Conservation (phyloP, 257 asterid genomes). For the Gentiana macrophylla region DNA sequence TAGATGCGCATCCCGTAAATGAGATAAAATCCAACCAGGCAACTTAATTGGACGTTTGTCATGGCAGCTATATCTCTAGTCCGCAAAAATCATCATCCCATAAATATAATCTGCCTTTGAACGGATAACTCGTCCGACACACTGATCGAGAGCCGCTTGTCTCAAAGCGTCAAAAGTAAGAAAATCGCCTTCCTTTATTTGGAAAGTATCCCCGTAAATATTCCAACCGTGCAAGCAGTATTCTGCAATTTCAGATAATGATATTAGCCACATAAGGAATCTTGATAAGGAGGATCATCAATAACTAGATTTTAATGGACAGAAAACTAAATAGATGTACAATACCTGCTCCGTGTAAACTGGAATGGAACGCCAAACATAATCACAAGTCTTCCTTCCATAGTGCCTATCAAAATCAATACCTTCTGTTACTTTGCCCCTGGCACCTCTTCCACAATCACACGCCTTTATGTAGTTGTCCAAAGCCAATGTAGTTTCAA, state of each 20-base stretch:
- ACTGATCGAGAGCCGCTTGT: slow-evolving; percentile 99
- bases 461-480: slow-evolving; percentile 97
- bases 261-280: slow-evolving; percentile 1
- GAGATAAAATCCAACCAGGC: slow-evolving; percentile 96
- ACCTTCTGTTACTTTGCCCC: slow-evolving; percentile 99
- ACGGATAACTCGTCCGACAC: slow-evolving; percentile 97
- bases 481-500: slow-evolving; percentile 93
- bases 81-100: slow-evolving; percentile 99
- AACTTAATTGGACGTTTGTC: slow-evolving; percentile 93
- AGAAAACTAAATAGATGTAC: neutral
- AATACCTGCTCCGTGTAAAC: slow-evolving; percentile 82
- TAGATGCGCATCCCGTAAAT: slow-evolving; percentile 90
- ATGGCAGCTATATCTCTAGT: slow-evolving; percentile 88
- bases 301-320: too few relatives aligned
- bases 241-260: slow-evolving; percentile 41
- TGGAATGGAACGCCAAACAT: slow-evolving; percentile 98
- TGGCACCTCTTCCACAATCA: slow-evolving; percentile 99
- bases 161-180: slow-evolving; percentile 96
- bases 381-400: slow-evolving; percentile 76
- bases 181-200: slow-evolving; percentile 94
- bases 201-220: slow-evolving; percentile 89
- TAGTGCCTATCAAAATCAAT: slow-evolving; percentile 97
- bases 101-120: slow-evolving; percentile 99
- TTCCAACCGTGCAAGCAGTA: slow-evolving; percentile 85
- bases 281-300: too few relatives aligned